These are phyloP conservation scores for Benincasa hispida DNA, from an alignment of 306 rosid species.

Conservation along the genomic window DNA sequence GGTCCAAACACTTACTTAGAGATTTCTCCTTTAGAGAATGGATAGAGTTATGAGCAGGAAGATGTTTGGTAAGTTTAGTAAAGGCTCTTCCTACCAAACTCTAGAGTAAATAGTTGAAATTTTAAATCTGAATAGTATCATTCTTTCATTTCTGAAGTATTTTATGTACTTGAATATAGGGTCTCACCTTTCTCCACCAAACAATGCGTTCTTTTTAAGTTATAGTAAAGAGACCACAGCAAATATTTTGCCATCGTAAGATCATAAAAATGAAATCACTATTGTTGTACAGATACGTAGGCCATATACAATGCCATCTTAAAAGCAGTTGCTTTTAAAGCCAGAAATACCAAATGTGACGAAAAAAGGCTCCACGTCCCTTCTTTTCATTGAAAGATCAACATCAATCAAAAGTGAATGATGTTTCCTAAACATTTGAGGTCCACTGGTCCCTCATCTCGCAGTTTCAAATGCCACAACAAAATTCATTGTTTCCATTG, in stretches of 20 bases:
- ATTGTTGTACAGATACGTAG: neutral
- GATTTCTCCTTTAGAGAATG: neutral
- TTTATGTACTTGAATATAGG: neutral
- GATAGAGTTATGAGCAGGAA: neutral
- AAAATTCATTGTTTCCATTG: neutral
- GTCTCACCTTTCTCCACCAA: neutral
- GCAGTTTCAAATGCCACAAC: neutral
- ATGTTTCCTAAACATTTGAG: neutral
- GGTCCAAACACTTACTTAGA: too few species aligned
- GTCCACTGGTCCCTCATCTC: constrained; percentile 9
- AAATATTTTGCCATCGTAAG: neutral
- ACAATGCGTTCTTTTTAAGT: neutral
- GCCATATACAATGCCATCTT: neutral
- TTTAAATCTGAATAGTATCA: neutral
- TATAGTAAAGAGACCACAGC: neutral
- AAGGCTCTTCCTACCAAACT: neutral
- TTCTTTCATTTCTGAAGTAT: neutral
- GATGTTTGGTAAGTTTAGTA: neutral
- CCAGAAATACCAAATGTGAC: constrained; percentile 3
- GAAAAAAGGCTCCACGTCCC: constrained; percentile 5
- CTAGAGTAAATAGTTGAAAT: neutral
- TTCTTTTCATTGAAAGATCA: constrained; percentile 7
- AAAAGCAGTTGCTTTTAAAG: neutral
- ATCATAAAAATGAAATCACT: neutral
- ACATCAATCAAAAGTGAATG: constrained; percentile 9